Percentiles rank a stretch among this genome's conserved stretches.
Conservation (phyloP, 495 filamentous ascomycete species). For the Daldinia caldariorum region DNA sequence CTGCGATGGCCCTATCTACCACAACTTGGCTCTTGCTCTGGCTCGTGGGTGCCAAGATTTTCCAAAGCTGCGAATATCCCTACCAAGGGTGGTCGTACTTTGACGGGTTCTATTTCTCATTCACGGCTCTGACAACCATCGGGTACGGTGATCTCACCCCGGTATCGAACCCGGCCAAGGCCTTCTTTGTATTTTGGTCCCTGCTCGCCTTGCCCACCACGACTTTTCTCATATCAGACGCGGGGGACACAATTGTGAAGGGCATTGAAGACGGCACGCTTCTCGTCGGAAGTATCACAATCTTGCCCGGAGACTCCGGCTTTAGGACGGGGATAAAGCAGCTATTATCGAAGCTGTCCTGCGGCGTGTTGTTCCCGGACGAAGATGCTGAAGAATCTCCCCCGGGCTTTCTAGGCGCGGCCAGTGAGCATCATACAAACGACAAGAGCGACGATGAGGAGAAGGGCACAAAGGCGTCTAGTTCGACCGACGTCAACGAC, state of each 20-base stretch:
- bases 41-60: conserved; percentile 80
- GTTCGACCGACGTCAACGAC: conserved; percentile 30
- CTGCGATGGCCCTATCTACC: conserved; percentile 69
- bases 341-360: conserved; percentile 50
- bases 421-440: conserved; percentile 34
- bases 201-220: conserved; percentile 82
- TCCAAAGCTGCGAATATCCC: conserved; percentile 58
- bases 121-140: conserved; percentile 81
- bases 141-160: conserved; percentile 85
- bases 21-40: conserved; percentile 76
- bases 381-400: conserved; percentile 47
- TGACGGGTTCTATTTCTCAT: conserved; percentile 80
- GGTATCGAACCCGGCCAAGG: conserved; percentile 73
- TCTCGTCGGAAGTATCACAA: conserved; percentile 75
- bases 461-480: conserved; percentile 29
- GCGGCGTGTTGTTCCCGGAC: conserved; percentile 49
- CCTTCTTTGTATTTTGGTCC: conserved; percentile 92
- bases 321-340: conserved; percentile 55
- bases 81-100: conserved; percentile 81
- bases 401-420: conserved; percentile 57
- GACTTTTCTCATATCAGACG: conserved; percentile 85
- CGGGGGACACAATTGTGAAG: conserved; percentile 81
- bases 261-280: conserved; percentile 73
- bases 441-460: conserved; percentile 27
- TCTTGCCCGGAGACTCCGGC: conserved; percentile 74